A percentile compares a stretch with the other conserved stretches of the same genome.
Conservation (phyloP, 2,329 filamentous ascomycete species). For the Domatiomyces globalis region DNA sequence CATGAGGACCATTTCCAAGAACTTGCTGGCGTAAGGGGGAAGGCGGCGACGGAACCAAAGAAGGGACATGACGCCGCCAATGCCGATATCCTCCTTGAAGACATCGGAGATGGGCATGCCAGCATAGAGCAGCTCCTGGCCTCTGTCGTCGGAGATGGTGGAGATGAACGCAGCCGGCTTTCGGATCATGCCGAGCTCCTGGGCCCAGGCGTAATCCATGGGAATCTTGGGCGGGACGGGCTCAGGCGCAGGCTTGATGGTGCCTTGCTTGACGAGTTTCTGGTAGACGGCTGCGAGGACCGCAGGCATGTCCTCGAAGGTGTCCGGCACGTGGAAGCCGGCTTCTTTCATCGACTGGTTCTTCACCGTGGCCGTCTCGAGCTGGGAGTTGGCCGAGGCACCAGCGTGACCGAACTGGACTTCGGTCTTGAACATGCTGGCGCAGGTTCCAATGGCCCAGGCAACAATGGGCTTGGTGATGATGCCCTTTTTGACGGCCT, state of each 20-base stretch:
- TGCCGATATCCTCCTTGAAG: conserved; percentile 96
- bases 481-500: conserved; percentile 82
- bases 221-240: conserved; percentile 96
- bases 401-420: conserved; percentile 98
- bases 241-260: conserved; percentile 73
- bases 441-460: conserved; percentile 98
- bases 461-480: conserved; percentile 99
- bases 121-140: conserved; percentile 94
- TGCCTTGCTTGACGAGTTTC: conserved; percentile 69
- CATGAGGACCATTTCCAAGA: conserved; percentile 99
- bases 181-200: conserved; percentile 97
- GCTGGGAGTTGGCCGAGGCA: conserved; percentile 97
- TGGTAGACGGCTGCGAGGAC: conserved; percentile 72
- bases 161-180: conserved; percentile 99
- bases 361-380: conserved; percentile 93
- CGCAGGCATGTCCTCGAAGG: conserved; percentile 85
- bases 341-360: conserved; percentile 94
- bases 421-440: conserved; percentile 99
- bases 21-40: conserved; percentile 91
- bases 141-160: conserved; percentile 98
- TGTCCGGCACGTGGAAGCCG: conserved; percentile 85
- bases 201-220: conserved; percentile 98
- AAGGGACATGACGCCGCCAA: conserved; percentile 98
- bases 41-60: conserved; percentile 99
- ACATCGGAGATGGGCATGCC: conserved; percentile 99